Evolutionary conservation across 1,139 yeast genomes (phyloP), one percentile per base, ranked within the genome.

Genomic region (Yamadazyma atlantica): DNA sequence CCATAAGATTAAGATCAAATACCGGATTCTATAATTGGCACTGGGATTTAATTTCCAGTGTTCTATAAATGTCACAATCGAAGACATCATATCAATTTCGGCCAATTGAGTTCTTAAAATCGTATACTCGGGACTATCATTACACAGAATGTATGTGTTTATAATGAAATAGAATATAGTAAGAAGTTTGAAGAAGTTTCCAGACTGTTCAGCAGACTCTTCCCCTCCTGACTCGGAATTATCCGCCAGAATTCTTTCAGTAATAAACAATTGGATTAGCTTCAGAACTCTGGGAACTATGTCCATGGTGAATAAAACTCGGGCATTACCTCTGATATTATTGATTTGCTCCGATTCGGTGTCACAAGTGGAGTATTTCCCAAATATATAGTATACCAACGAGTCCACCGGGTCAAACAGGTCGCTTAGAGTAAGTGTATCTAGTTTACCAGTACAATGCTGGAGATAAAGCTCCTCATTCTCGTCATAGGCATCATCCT

Each of bases 11-110:
- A 74, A 52, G 1, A 85, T 62, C 4, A 82, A 64, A 48, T 82
- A 78, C 46, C 95, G 64, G 15, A 60, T 46, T 33, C 69, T 50
- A 35, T 60, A 58, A 10, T 48, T 33, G 14, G 47, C 43, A 29
- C 54, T 59, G 27, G 60, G 73, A 33, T 64, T 45, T 82, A 88
- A 80, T 45, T 88, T 74, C 83, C 94, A 81, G 37, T 72, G 64
- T 43, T 84, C 89, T 10, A 86, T 66, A 36, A 77, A 73, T 23
- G 62, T 58, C 1, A 82, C 62, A 9, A 86, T 51, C 13, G 60
- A 60, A 1, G 69, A 49, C 32, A 86, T 48, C 1, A 83, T 31
- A 27, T 72, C 64, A 0, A 57, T 33, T 3, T 57, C 49, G 3
- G 51, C 54, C 32, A 72, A 46, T 23, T 52, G 46, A 1, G 48